Conservation (phyloP, 371 early-diverging fungal species). For the Globomyces sp. region DNA sequence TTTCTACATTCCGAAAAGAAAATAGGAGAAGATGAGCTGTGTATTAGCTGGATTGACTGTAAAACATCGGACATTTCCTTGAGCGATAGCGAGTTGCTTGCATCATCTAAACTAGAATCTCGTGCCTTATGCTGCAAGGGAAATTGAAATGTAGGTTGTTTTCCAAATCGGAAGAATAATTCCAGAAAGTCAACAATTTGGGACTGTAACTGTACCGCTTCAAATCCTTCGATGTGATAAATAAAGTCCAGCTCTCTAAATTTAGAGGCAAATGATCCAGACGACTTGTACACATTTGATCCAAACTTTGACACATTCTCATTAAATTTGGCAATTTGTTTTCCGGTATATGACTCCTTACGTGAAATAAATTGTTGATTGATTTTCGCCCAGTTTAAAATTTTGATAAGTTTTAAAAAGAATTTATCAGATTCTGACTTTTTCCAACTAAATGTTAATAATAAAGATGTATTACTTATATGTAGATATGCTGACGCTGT, state of each 20-base stretch:
- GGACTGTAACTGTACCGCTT: constrained; percentile 13
- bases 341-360: constrained; percentile 11
- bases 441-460: constrained; percentile 8
- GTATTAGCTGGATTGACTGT: constrained; percentile 15
- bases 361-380: constrained; percentile 14
- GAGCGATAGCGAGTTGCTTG: constrained; percentile 12
- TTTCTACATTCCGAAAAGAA: constrained; percentile 19
- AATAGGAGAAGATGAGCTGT: constrained; percentile 19
- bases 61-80: constrained; percentile 18
- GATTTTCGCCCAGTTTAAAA: constrained; percentile 13
- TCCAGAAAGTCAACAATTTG: constrained; percentile 17
- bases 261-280: constrained; percentile 10
- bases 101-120: not conserved
- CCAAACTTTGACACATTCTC: constrained; percentile 4
- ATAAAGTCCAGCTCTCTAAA: constrained; percentile 20
- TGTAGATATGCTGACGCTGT: constrained; percentile 9
- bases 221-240: constrained; percentile 18
- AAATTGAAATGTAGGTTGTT: not conserved
- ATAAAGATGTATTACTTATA: constrained; percentile 5
- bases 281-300: constrained; percentile 1
- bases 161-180: constrained; percentile 16
- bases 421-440: constrained; percentile 14
- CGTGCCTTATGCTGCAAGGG: not conserved
- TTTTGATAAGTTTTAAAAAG: constrained; percentile 12
- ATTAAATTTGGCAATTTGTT: constrained; percentile 12